Evolutionary conservation across 78 protist genomes (phyloP).

Genomic region (Dictyostelium discoideum): dicty_2.7 NC_007090.3:3026501-3027000

Average conservation of each 20-base stretch:
- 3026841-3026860: too few relatives aligned
- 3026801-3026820: not conserved
- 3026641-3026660: not conserved
- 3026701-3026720: not conserved
- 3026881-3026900: too few relatives aligned
- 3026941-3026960: too few relatives aligned
- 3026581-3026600: not conserved
- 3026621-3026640: not conserved
- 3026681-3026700: conserved; percentile 26
- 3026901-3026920: too few relatives aligned
- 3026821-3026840: conserved; percentile 2
- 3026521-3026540: not conserved
- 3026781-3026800: not conserved
- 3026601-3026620: not conserved
- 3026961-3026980: too few relatives aligned
- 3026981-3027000: too few relatives aligned
- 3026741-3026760: too few relatives aligned
- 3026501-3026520: not conserved
- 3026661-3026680: conserved; percentile 10
- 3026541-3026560: not conserved
- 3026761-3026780: not conserved
- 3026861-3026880: too few relatives aligned
- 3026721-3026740: not conserved
- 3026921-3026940: too few relatives aligned
- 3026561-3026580: not conserved